Percentiles rank a stretch among this genome's conserved stretches.
These are phyloP conservation scores for Botrytis medusae DNA, from an alignment of 2,329 filamentous ascomycete species.

Conservation along the genomic window DNA sequence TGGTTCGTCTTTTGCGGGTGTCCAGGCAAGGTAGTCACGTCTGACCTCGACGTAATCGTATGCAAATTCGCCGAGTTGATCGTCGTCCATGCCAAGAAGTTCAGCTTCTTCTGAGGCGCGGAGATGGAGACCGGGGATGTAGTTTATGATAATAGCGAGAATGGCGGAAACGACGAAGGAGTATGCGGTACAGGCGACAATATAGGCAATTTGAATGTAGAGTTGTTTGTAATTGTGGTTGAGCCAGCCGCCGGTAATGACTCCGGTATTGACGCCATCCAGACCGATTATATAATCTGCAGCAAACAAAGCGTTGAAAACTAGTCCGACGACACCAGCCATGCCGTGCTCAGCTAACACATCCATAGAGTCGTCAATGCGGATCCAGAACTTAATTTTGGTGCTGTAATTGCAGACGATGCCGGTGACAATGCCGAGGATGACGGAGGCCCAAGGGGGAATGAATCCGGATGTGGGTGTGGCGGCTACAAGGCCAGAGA, in stretches of 20 bases:
- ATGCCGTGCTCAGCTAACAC: constrained; percentile 71
- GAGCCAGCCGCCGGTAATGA: constrained; percentile 66
- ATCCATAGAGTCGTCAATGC: constrained; percentile 70
- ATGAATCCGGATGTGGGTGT: constrained; percentile 69
- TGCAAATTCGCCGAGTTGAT: constrained; percentile 86
- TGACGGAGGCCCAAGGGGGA: constrained; percentile 64
- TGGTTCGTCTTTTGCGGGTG: constrained; percentile 68
- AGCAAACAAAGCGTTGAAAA: constrained; percentile 74
- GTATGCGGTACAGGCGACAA: constrained; percentile 65
- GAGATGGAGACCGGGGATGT: constrained; percentile 74
- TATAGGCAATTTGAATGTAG: constrained; percentile 78
- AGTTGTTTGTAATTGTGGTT: constrained; percentile 72
- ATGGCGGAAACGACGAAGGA: constrained; percentile 71
- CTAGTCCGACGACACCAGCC: constrained; percentile 65
- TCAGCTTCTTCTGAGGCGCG: constrained; percentile 80
- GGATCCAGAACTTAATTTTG: constrained; percentile 55
- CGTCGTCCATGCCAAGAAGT: constrained; percentile 84
- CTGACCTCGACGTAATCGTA: constrained; percentile 90
- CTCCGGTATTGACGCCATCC: constrained; percentile 71
- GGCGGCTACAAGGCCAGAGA: constrained; percentile 68
- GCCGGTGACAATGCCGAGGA: constrained; percentile 66
- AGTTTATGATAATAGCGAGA: constrained; percentile 73
- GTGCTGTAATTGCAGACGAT: constrained; percentile 67
- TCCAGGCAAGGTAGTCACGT: constrained; percentile 86
- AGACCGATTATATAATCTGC: constrained; percentile 70